phyloP scores from a whole-genome alignment of 495 filamentous ascomycete genomes.

The Penicillium tannophilum region DNA sequence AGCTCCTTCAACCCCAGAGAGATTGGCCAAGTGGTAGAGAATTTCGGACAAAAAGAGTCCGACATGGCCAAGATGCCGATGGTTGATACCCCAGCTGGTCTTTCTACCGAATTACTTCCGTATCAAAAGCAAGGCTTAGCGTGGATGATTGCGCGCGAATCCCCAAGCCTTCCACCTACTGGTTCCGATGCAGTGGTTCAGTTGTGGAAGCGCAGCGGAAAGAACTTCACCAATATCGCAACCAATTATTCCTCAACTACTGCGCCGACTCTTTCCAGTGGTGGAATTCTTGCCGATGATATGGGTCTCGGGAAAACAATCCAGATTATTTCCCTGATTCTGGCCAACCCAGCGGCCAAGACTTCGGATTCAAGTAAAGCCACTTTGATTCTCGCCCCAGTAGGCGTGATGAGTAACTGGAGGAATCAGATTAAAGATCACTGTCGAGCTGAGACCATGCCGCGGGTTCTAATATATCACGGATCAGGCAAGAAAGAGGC shows the following conservation, averaged over 20 bases:
- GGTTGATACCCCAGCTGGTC: conserved; percentile 62
- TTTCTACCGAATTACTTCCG: conserved; percentile 70
- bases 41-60: conserved; percentile 68
- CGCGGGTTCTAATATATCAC: conserved; percentile 77
- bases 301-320: conserved; percentile 96
- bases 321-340: conserved; percentile 80
- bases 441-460: conserved; percentile 42
- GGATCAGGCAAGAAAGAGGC: conserved; percentile 51
- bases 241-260: conserved; percentile 66
- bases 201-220: conserved; percentile 68
- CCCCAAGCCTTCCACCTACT: conserved; percentile 61
- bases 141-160: conserved; percentile 81
- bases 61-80: conserved; percentile 72
- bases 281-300: conserved; percentile 88
- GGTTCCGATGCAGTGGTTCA: conserved; percentile 70
- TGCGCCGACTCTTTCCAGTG: conserved; percentile 57
- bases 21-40: conserved; percentile 66
- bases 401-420: conserved; percentile 95
- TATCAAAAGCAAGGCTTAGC: conserved; percentile 84
- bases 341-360: conserved; percentile 55
- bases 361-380: conserved; percentile 40
- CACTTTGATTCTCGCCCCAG: conserved; percentile 81
- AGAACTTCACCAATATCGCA: conserved; percentile 70
- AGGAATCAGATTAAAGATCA: conserved; percentile 39
- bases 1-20: conserved; percentile 71